Percentiles rank a stretch among this genome's conserved stretches.
Evolutionary conservation across 1,284 basidiomycete genomes (phyloP).

Genomic region (Trametes pubescens): DNA sequence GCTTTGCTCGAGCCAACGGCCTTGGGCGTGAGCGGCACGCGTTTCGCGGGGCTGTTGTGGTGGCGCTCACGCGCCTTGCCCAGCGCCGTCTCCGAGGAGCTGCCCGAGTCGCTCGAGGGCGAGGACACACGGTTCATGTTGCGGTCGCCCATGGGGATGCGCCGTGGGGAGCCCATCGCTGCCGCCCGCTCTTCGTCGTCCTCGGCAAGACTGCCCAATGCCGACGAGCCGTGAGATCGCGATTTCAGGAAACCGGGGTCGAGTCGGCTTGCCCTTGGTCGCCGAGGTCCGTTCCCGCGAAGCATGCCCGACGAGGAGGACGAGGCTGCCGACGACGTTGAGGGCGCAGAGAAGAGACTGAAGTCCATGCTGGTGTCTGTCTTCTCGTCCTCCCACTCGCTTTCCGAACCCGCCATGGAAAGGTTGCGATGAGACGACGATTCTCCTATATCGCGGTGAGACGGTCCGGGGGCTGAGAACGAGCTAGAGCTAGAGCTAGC

Average conservation of each 20-base stretch:
- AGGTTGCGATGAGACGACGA: conserved; percentile 40
- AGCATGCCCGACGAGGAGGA: conserved; percentile 38
- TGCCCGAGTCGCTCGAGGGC: conserved; percentile 39
- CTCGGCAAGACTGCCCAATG: conserved; percentile 72
- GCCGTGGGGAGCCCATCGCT: conserved; percentile 45
- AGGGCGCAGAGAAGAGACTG: conserved; percentile 51
- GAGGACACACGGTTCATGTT: conserved; percentile 59
- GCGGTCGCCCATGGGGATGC: conserved; percentile 64
- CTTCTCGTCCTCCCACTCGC: conserved; percentile 89
- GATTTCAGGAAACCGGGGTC: conserved; percentile 75
- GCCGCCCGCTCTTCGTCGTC: conserved; percentile 63
- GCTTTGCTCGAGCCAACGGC: conserved; percentile 46
- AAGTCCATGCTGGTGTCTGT: conserved; percentile 75
- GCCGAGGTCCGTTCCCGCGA: conserved; percentile 43
- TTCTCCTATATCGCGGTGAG: conserved; percentile 30
- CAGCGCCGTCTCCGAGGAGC: conserved; percentile 40
- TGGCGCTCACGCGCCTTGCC: conserved; percentile 48
- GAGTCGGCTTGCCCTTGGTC: conserved; percentile 68
- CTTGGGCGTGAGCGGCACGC: conserved; percentile 56
- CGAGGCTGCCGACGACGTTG: conserved; percentile 43
- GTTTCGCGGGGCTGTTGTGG: conserved; percentile 57
- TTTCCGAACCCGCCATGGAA: conserved; percentile 71
- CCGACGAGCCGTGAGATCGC: conserved; percentile 52
- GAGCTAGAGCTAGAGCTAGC: conserved; percentile 36
- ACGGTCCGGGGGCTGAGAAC: conserved; percentile 34